phyloP scores from a whole-genome alignment of 2,329 filamentous ascomycete species.

The Fusarium sp. region DNA sequence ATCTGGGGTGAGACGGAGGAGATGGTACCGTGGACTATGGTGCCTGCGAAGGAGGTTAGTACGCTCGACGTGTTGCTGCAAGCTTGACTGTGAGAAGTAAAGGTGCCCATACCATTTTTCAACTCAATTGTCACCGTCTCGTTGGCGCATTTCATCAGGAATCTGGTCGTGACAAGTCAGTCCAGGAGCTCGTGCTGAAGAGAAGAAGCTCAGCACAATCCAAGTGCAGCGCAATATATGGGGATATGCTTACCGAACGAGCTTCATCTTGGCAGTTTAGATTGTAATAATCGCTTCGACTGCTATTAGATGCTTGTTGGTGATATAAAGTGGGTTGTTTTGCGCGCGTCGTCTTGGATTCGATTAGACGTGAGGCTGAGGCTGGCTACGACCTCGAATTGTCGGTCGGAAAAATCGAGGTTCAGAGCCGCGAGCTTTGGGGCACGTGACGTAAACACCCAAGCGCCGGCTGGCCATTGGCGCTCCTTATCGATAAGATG shows the following conservation, averaged over 20 bases:
- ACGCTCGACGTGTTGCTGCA: not conserved
- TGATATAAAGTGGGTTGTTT: conserved; percentile 19
- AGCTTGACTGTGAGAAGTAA: not conserved
- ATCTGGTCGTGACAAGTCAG: conserved; percentile 65
- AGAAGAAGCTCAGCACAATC: conserved; percentile 36
- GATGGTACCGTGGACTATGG: conserved; percentile 96
- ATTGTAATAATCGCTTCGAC: conserved; percentile 12
- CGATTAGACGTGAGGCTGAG: conserved; percentile 44
- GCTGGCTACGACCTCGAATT: conserved; percentile 41
- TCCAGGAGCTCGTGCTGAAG: conserved; percentile 29
- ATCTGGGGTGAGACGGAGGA: conserved; percentile 97
- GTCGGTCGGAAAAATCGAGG: conserved; percentile 48
- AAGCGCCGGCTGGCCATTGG: conserved; percentile 15
- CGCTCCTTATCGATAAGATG: conserved; percentile 36
- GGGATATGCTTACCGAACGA: conserved; percentile 78
- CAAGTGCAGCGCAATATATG: conserved; percentile 19
- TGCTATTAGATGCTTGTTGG: conserved; percentile 5
- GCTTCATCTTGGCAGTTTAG: conserved; percentile 78
- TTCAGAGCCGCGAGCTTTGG: conserved; percentile 26
- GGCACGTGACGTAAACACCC: conserved; percentile 34
- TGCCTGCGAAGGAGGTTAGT: conserved; percentile 65
- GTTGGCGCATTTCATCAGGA: conserved; percentile 99
- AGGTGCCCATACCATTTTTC: conserved; percentile 80
- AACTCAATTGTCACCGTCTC: conserved; percentile 98
- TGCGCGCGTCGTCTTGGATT: conserved; percentile 36